Conservation (phyloP, 306 rosid genomes). For the Prunus dulcis region DNA sequence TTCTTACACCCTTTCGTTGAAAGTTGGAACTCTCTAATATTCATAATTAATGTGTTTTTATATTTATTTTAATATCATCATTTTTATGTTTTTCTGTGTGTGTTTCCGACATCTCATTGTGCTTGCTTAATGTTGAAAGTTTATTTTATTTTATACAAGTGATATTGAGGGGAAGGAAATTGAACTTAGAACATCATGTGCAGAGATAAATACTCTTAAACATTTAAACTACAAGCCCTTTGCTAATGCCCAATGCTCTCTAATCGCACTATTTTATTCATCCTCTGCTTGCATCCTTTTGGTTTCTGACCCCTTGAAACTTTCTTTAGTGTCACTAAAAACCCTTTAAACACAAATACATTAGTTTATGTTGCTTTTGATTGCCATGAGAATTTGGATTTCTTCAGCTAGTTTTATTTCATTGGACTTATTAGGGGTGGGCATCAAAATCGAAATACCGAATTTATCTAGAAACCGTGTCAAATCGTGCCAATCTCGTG, state of each 20-base stretch:
- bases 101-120: neutral
- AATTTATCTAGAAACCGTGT: too few species aligned
- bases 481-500: too few species aligned
- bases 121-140: neutral
- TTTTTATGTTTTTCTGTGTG: neutral
- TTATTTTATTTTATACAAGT: too few species aligned
- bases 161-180: too few species aligned
- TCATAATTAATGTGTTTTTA: neutral
- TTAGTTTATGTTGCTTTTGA: neutral
- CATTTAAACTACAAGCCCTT: too few species aligned
- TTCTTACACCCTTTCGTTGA: neutral
- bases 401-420: too few species aligned
- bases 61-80: too few species aligned
- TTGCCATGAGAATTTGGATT: neutral
- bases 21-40: neutral
- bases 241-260: neutral
- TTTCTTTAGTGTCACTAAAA: neutral
- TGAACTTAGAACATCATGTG: too few species aligned
- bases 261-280: neutral
- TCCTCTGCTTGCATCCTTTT: neutral
- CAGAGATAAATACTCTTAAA: rapidly evolving
- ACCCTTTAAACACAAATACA: too few species aligned
- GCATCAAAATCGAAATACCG: too few species aligned
- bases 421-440: too few species aligned
- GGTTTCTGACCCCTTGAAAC: neutral